These are phyloP conservation scores for Suhomyces maxii DNA, from an alignment of 1,139 yeast species.

Conservation along the genomic window DNA sequence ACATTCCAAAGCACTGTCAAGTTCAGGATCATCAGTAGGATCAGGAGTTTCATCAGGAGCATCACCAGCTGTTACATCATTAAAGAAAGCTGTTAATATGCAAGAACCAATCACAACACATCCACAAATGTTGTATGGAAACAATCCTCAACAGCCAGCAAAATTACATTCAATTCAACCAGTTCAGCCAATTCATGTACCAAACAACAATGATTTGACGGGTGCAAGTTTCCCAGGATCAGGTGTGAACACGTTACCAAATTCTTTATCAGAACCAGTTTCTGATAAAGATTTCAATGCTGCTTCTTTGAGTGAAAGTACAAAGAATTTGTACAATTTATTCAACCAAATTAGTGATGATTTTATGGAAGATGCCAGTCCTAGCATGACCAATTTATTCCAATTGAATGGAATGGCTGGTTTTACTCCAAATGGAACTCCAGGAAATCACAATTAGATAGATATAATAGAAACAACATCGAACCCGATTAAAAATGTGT, in stretches of 20 bases:
- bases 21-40: slow-evolving; percentile 4
- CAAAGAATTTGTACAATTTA: slow-evolving; percentile 25
- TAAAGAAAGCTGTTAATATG: neutral
- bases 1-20: slow-evolving; percentile 1
- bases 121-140: neutral
- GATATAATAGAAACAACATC: neutral
- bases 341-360: slow-evolving; percentile 33
- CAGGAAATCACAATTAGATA: neutral
- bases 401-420: slow-evolving; percentile 18
- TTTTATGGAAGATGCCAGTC: slow-evolving; percentile 18
- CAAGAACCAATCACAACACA: neutral
- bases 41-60: slow-evolving; percentile 5
- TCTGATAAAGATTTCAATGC: slow-evolving; percentile 6
- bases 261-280: slow-evolving; percentile 1
- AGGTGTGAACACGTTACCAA: slow-evolving; percentile 1
- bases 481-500: too few species aligned
- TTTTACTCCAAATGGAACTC: slow-evolving; percentile 2
- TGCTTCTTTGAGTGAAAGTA: slow-evolving; percentile 13
- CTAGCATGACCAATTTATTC: slow-evolving; percentile 31
- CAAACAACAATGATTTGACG: neutral
- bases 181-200: neutral
- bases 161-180: neutral
- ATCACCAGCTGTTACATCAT: slow-evolving; percentile 3
- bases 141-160: neutral
- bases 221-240: neutral